A percentile compares a stretch with the other conserved stretches of the same genome.
phyloP scores from a whole-genome alignment of 768 basidiomycete genomes.

The Termitomyces sp. region DNA sequence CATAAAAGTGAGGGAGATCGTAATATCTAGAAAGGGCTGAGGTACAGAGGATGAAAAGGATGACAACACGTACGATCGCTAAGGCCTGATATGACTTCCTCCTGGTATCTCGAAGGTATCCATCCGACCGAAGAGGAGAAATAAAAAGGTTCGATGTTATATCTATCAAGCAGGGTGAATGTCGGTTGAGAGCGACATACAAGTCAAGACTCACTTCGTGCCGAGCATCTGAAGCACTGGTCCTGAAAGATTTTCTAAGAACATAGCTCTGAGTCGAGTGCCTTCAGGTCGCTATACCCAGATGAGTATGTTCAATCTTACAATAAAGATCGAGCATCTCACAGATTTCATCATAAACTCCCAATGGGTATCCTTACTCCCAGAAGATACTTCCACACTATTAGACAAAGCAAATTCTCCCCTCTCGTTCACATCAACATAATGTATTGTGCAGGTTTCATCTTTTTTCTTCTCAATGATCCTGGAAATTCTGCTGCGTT shows the following conservation, averaged over 20 bases:
- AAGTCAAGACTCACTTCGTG: slow-evolving; percentile 24
- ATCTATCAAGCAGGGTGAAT: slow-evolving; percentile 20
- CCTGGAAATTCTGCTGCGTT: slow-evolving; percentile 29
- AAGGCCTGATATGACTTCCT: slow-evolving; percentile 25
- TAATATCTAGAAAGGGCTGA: slow-evolving; percentile 41
- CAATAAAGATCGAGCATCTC: slow-evolving; percentile 8
- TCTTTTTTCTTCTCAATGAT: slow-evolving; percentile 16
- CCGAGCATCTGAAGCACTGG: slow-evolving; percentile 53
- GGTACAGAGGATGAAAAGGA: not conserved
- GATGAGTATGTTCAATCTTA: not conserved
- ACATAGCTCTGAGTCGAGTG: slow-evolving; percentile 42
- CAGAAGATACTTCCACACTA: slow-evolving; percentile 15
- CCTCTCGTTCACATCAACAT: slow-evolving; percentile 32
- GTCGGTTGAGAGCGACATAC: not conserved
- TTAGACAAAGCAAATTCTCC: slow-evolving; percentile 24
- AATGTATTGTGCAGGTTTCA: slow-evolving; percentile 26
- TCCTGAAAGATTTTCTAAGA: slow-evolving; percentile 43
- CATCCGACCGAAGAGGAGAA: slow-evolving; percentile 57
- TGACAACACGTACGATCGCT: slow-evolving; percentile 32
- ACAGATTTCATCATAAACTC: slow-evolving; percentile 23
- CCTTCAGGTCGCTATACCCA: slow-evolving; percentile 19
- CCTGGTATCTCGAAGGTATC: slow-evolving; percentile 56
- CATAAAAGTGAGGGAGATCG: slow-evolving; percentile 48
- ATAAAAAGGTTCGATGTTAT: slow-evolving; percentile 57
- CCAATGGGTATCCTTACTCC: slow-evolving; percentile 27